phyloP scores from a whole-genome alignment of 257 asterid species.

The Ophiorrhiza pumila region DNA sequence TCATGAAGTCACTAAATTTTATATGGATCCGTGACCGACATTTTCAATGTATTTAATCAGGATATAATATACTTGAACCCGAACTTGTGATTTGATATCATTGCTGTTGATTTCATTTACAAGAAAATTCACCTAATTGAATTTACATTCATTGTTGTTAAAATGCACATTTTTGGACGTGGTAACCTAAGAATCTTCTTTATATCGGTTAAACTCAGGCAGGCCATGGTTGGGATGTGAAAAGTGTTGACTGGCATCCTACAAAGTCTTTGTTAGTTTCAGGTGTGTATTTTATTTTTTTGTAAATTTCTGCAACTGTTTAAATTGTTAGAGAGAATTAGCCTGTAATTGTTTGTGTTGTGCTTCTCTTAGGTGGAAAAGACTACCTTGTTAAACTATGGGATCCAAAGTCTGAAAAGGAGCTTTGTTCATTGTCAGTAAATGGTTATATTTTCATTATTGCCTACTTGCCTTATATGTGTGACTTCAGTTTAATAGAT shows the following conservation, averaged over 20 bases:
- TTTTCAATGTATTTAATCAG: background rate
- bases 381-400: slow-evolving; percentile 97
- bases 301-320: background rate
- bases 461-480: background rate
- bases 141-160: background rate
- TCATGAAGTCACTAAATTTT: background rate
- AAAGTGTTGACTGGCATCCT: slow-evolving; percentile 99
- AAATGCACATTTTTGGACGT: background rate
- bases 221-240: slow-evolving; percentile 99
- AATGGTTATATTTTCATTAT: slow-evolving; percentile 14
- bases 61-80: background rate
- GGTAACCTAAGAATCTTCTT: slow-evolving; percentile 53
- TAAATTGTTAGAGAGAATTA: background rate
- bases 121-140: background rate
- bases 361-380: slow-evolving; percentile 77
- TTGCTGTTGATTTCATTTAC: background rate
- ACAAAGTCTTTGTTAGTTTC: slow-evolving; percentile 89
- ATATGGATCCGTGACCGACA: background rate
- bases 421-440: slow-evolving; percentile 89
- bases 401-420: slow-evolving; percentile 96
- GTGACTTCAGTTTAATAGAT: background rate
- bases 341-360: slow-evolving; percentile 6
- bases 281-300: slow-evolving; percentile 37
- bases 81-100: background rate
- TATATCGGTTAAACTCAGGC: slow-evolving; percentile 87